A percentile compares a stretch with the other conserved stretches of the same genome.
Conservation (phyloP, 768 basidiomycete genomes). For the Mycena chlorophos region DNA sequence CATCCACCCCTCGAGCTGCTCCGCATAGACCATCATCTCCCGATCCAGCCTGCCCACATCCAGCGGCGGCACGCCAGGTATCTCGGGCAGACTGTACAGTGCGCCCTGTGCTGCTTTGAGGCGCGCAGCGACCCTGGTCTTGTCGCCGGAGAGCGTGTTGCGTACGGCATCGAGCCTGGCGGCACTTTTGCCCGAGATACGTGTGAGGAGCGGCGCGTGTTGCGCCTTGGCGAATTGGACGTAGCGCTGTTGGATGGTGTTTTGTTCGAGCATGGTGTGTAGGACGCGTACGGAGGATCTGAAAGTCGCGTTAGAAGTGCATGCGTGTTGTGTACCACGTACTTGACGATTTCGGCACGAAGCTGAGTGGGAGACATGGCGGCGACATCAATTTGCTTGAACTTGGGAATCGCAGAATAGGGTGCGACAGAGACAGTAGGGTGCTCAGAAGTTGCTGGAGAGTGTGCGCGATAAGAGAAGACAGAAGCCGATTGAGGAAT, state of each 20-base stretch:
- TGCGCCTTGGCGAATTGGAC: slow-evolving; percentile 13
- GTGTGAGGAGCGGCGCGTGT: slow-evolving; percentile 15
- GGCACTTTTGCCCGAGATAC: slow-evolving; percentile 6
- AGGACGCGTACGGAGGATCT: slow-evolving; percentile 16
- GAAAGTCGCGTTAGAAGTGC: background rate
- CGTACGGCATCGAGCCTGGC: slow-evolving; percentile 6
- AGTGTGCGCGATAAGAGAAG: slow-evolving; percentile 15
- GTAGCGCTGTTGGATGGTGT: slow-evolving; percentile 1
- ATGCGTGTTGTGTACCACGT: background rate
- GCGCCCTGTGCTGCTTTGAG: slow-evolving; percentile 1
- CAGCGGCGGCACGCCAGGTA: slow-evolving; percentile 6
- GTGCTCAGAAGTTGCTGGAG: slow-evolving; percentile 5
- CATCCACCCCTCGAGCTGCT: slow-evolving; percentile 10
- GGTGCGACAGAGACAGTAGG: slow-evolving; percentile 2
- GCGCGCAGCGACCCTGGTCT: background rate
- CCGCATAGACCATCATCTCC: slow-evolving; percentile 13
- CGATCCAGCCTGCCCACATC: background rate
- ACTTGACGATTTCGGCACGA: slow-evolving; percentile 16
- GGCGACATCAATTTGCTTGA: background rate
- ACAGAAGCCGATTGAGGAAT: slow-evolving; percentile 14
- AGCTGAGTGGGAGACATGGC: slow-evolving; percentile 9
- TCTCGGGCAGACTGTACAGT: slow-evolving; percentile 6
- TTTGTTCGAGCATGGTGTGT: slow-evolving; percentile 10
- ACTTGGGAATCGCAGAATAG: slow-evolving; percentile 7
- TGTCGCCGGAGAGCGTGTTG: background rate